Evolutionary conservation across 202 grass and related monocot genomes (phyloP), one percentile per base, ranked within the genome.

Genomic region (Dendrocalamus latiflorus): DNA sequence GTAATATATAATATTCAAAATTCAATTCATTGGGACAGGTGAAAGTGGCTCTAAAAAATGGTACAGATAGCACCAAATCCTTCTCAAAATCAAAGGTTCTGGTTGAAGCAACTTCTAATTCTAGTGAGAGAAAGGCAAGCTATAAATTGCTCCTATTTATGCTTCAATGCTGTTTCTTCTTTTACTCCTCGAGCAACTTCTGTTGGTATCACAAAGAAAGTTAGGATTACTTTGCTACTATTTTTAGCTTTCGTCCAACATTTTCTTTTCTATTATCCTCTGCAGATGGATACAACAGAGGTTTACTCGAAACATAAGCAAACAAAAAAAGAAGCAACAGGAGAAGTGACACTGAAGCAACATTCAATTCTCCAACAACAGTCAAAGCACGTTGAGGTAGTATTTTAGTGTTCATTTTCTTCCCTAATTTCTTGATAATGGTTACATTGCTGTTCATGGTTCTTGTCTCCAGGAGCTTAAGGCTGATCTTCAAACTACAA

Each of bases 81-180:
- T 99, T 99, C 85, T 91, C 88, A 2, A 99, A 96, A 90, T 84
- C 85, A 74, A 95, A 94, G 80, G 89, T 93, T 85, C 86, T 89
- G 73, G 85, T 76, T 70, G 88, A 91, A 41, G 25, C 75, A 37
- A 65, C 83, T 84, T 75, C 85, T 66, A 80, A 68, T 83, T 83
- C 67, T 83, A 86, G 16, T 90, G 93, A 87, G 67, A 90, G 81
- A 87, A 92, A 91, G 91, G 96, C 86, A 94, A 87, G 84, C 74
- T 74, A 41, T 47, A 44, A 18, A 68, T 72, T 49, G 21, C 45
- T 77, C 12, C 36, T 82, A 30, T 77, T 68, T 88, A 79, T 83
- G 60, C 59, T 82, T 54, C 20, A 72, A 51, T 22, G 33, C 28
- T 4, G 9, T 81, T 74, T 67, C 51, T 65, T 65, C 39, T 76